These are phyloP conservation scores for Lichtheimia hyalospora DNA, from an alignment of 371 early-diverging fungal species.

Conservation along the genomic window DNA sequence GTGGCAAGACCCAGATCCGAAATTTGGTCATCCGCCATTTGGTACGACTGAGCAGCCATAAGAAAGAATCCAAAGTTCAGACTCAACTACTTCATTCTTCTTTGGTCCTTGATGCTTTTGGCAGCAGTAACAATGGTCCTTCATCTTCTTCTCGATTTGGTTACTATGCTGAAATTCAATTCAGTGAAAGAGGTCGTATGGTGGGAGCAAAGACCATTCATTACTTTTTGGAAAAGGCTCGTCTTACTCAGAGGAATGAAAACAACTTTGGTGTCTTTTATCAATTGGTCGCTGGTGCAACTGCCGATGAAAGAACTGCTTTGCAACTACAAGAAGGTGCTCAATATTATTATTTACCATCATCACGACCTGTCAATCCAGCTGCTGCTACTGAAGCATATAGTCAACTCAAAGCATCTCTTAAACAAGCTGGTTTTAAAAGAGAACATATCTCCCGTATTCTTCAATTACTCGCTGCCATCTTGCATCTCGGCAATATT, in stretches of 20 bases:
- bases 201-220: conserved; percentile 78
- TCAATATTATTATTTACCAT: conserved; percentile 23
- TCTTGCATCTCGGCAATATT: conserved; percentile 90
- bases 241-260: conserved; percentile 63
- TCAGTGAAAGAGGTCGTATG: conserved; percentile 68
- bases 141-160: conserved; percentile 87
- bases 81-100: conserved; percentile 69
- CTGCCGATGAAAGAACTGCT: conserved; percentile 39
- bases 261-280: conserved; percentile 94
- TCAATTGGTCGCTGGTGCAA: conserved; percentile 65
- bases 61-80: conserved; percentile 77
- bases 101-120: conserved; percentile 80
- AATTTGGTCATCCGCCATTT: conserved; percentile 66
- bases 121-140: conserved; percentile 74
- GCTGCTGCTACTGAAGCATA: conserved; percentile 53
- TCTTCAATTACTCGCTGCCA: conserved; percentile 84
- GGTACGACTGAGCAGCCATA: conserved; percentile 68
- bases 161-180: conserved; percentile 91
- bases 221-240: conserved; percentile 87
- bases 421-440: conserved; percentile 83
- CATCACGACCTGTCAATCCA: conserved; percentile 16
- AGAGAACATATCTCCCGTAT: conserved; percentile 80
- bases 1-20: conserved; percentile 79
- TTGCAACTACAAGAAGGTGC: conserved; percentile 22
- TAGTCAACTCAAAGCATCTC: conserved; percentile 68